Conservation (phyloP, 2,329 filamentous ascomycete species). For the Cladosporium sp. region DNA sequence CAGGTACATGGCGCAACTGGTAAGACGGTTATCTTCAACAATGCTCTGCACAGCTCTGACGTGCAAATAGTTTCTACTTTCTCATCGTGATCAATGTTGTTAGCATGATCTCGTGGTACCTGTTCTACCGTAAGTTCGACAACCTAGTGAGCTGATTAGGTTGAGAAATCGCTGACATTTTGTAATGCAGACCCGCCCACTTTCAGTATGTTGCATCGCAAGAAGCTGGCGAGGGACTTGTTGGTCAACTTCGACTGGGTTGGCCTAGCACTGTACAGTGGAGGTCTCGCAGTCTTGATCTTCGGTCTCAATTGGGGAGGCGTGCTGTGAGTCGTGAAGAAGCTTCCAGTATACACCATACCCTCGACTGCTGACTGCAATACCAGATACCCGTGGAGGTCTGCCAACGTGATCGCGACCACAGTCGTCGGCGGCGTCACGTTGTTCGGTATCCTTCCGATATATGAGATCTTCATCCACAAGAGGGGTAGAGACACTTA, state of each 20-base stretch:
- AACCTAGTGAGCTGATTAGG: background rate
- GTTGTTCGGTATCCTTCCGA: conserved; percentile 22
- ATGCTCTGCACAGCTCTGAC: too few relatives aligned
- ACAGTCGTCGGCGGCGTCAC: conserved; percentile 24
- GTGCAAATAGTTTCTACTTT: conserved; percentile 21
- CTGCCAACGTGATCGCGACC: conserved; percentile 24
- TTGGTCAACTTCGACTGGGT: conserved; percentile 26
- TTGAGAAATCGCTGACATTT: background rate
- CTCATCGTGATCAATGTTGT: conserved; percentile 32
- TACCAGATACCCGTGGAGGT: conserved; percentile 28
- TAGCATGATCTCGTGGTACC: conserved; percentile 22
- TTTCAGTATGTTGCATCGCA: conserved; percentile 26
- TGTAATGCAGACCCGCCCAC: conserved; percentile 21
- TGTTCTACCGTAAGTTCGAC: conserved; percentile 29
- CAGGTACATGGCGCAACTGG: conserved; percentile 21
- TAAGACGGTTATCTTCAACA: background rate
- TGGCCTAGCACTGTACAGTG: conserved; percentile 22
- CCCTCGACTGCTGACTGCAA: background rate
- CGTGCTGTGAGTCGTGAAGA: conserved; percentile 15
- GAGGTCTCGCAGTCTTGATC: conserved; percentile 23
- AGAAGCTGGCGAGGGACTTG: conserved; percentile 22
- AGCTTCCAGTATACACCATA: background rate
- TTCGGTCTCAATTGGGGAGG: conserved; percentile 29
- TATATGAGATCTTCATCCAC: conserved; percentile 22
- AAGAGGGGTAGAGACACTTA: conserved; percentile 22